Conservation (phyloP, 805 yeast species). For the Candida silvicultrix region DNA sequence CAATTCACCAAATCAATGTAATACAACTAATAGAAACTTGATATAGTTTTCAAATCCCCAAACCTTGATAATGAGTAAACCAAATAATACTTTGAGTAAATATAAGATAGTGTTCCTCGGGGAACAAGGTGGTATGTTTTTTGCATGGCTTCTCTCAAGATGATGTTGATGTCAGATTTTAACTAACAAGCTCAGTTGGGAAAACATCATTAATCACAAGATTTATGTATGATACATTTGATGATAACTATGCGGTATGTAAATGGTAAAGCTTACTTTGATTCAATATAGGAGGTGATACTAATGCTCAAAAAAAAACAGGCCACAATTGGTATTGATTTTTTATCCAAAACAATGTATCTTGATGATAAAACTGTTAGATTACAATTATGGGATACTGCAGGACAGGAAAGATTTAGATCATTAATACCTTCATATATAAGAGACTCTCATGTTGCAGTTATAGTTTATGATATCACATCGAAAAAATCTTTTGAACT, state of each 20-base stretch:
- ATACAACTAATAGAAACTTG: too few relatives aligned
- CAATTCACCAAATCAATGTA: too few relatives aligned
- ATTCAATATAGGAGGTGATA: too few relatives aligned
- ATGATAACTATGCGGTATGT: conserved; percentile 73
- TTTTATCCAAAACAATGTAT: conserved; percentile 90
- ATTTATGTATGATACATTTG: conserved; percentile 96
- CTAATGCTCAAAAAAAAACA: too few relatives aligned
- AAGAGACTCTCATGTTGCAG: conserved; percentile 95
- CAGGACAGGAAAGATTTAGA: conserved; percentile 95
- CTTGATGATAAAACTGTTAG: conserved; percentile 93
- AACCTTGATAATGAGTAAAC: conserved; percentile 15
- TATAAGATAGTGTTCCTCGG: conserved; percentile 92
- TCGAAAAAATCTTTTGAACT: conserved; percentile 78
- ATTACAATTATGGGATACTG: conserved; percentile 95
- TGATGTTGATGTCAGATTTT: neutral
- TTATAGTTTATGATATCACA: conserved; percentile 91
- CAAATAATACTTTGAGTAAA: conserved; percentile 37
- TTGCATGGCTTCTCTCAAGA: neutral
- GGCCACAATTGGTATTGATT: conserved; percentile 97
- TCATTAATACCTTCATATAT: conserved; percentile 93
- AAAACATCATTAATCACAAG: conserved; percentile 95
- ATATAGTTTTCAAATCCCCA: too few relatives aligned
- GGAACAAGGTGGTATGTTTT: conserved; percentile 49
- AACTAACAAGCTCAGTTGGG: conserved; percentile 53
- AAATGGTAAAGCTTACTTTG: too few relatives aligned